Percentiles rank a stretch among this genome's conserved stretches.
These are phyloP conservation scores for Poronia punctata DNA, from an alignment of 495 filamentous ascomycete species.

Conservation along the genomic window DNA sequence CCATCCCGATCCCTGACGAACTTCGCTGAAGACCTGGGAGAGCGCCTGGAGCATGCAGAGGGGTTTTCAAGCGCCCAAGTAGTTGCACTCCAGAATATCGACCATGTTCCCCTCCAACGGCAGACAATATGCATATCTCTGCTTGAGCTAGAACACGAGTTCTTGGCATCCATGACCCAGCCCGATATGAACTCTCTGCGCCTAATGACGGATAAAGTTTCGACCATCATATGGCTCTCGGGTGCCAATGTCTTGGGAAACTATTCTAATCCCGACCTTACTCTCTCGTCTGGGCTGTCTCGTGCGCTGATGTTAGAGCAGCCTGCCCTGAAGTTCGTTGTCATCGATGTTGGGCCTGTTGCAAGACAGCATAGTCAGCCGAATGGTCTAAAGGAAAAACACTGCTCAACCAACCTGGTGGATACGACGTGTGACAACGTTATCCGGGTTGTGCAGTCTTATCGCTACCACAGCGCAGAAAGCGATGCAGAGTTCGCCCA, in stretches of 20 bases:
- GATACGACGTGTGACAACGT: no score
- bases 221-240: constrained; percentile 28
- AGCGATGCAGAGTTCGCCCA: constrained; percentile 21
- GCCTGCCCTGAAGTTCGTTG: constrained; percentile 26
- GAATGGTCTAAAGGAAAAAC: constrained; percentile 2
- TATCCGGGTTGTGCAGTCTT: no score
- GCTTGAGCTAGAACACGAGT: constrained; percentile 19
- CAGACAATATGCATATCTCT: constrained; percentile 10
- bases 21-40: neutral
- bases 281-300: constrained; percentile 25
- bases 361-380: constrained; percentile 4
- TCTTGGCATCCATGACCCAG: constrained; percentile 24
- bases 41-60: no score
- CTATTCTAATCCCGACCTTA: constrained; percentile 19
- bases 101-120: constrained; percentile 6
- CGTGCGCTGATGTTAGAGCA: constrained; percentile 34
- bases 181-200: constrained; percentile 24
- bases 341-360: constrained; percentile 11
- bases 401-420: no score
- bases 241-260: constrained; percentile 16
- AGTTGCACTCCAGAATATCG: constrained; percentile 1
- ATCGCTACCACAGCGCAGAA: no score
- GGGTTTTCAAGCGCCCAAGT: neutral
- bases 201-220: constrained; percentile 22
- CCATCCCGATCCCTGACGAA: no score